A percentile compares a stretch with the other conserved stretches of the same genome.
Evolutionary conservation across 352 stramenopile genomes (phyloP).

Genomic region (Elongisporangium senticosum): DNA sequence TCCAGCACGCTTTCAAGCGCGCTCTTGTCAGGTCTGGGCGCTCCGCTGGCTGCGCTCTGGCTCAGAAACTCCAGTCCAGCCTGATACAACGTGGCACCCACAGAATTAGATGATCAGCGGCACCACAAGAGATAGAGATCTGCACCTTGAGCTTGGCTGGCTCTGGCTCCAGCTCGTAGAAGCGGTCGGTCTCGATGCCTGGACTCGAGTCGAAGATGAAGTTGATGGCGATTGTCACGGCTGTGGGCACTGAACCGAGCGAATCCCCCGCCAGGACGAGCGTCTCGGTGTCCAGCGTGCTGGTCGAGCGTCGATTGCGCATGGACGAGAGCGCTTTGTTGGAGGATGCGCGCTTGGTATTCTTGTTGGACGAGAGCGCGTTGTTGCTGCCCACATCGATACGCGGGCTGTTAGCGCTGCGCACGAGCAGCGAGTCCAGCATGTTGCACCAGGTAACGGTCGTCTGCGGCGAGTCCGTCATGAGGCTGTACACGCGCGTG

Average conservation of each 20-base stretch:
- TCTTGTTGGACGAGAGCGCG: slow-evolving; percentile 3
- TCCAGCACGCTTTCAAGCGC: slow-evolving; percentile 57
- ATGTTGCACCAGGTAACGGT: slow-evolving; percentile 69
- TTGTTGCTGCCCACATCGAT: slow-evolving; percentile 24
- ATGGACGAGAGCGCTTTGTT: background rate
- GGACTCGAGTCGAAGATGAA: slow-evolving; percentile 81
- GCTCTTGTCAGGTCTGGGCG: slow-evolving; percentile 44
- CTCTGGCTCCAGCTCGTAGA: slow-evolving; percentile 61
- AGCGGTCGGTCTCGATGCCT: slow-evolving; percentile 67
- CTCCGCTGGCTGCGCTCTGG: slow-evolving; percentile 34
- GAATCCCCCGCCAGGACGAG: slow-evolving; percentile 38
- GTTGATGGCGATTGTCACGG: slow-evolving; percentile 59
- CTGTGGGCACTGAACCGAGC: slow-evolving; percentile 29
- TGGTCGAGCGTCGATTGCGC: slow-evolving; percentile 20
- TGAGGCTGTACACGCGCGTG: slow-evolving; percentile 69
- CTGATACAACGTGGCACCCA: slow-evolving; percentile 4
- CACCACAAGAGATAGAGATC: slow-evolving; percentile 1
- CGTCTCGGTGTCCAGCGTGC: slow-evolving; percentile 39
- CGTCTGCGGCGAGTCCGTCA: slow-evolving; percentile 70
- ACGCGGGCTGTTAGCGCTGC: slow-evolving; percentile 73
- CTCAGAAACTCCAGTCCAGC: slow-evolving; percentile 57
- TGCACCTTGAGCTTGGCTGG: slow-evolving; percentile 46
- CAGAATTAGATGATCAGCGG: background rate
- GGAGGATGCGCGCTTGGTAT: slow-evolving; percentile 2
- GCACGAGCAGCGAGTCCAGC: slow-evolving; percentile 62